Conservation (phyloP, 148 eudicot species). For the Chenopodium album region DNA sequence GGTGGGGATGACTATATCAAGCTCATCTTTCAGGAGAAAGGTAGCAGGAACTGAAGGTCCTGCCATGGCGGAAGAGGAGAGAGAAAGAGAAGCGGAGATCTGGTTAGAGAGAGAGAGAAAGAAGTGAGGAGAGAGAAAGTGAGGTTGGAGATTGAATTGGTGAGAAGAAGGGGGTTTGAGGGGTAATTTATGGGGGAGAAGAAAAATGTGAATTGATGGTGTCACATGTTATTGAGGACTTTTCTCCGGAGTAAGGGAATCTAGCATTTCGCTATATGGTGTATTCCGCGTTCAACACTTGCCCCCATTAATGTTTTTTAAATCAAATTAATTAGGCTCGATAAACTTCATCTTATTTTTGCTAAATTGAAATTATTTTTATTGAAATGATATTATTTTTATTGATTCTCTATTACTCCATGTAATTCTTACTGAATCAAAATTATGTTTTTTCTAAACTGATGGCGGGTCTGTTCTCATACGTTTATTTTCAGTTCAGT, state of each 20-base stretch:
- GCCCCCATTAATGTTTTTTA: too few relatives aligned
- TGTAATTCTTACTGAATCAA: too few relatives aligned
- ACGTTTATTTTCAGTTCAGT: too few relatives aligned
- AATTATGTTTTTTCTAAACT: too few relatives aligned
- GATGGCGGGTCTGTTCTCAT: too few relatives aligned
- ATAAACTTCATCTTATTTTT: too few relatives aligned
- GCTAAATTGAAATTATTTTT: too few relatives aligned
- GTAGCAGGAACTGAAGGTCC: slow-evolving; percentile 35
- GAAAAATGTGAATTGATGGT: background rate
- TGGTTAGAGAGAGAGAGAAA: slow-evolving; percentile 8
- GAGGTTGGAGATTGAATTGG: background rate
- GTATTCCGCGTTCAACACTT: too few relatives aligned
- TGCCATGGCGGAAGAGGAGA: slow-evolving; percentile 37
- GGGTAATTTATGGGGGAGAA: slow-evolving; percentile 11
- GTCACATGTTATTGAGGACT: slow-evolving; percentile 26
- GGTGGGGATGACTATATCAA: slow-evolving; percentile 79
- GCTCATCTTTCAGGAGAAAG: slow-evolving; percentile 62
- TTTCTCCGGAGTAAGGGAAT: slow-evolving; percentile 13
- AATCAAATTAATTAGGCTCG: too few relatives aligned
- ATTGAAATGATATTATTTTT: too few relatives aligned
- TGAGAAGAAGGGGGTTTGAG: background rate
- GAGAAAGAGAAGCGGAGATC: background rate
- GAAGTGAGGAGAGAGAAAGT: background rate
- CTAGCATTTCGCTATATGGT: background rate
- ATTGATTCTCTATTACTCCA: too few relatives aligned